Evolutionary conservation across 1,284 basidiomycete species (phyloP).

Genomic region (Fistulinella cinereoalba): DNA sequence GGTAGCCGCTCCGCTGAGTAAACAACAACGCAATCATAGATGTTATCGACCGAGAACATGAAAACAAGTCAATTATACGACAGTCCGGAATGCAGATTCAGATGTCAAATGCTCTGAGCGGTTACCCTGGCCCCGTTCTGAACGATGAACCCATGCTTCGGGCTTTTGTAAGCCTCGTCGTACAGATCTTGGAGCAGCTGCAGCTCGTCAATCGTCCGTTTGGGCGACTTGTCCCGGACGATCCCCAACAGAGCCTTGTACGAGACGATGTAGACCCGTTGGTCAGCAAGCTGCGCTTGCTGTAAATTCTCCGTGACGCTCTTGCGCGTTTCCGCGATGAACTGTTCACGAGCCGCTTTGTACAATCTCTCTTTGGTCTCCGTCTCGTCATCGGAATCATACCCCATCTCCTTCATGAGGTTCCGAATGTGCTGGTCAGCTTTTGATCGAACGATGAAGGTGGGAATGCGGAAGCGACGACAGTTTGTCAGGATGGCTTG

Average conservation of each 20-base stretch:
- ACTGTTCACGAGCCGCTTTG: conserved; percentile 22
- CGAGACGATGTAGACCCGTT: conserved; percentile 34
- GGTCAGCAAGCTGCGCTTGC: conserved; percentile 27
- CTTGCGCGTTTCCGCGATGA: conserved; percentile 26
- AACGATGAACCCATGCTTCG: conserved; percentile 3
- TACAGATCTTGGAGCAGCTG: conserved; percentile 31
- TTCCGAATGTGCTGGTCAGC: conserved; percentile 35
- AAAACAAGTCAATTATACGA: background rate
- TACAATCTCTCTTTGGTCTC: conserved; percentile 19
- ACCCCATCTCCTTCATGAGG: conserved; percentile 28
- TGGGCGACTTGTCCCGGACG: conserved; percentile 24
- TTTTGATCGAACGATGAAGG: conserved; percentile 38
- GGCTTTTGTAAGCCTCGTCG: conserved; percentile 16
- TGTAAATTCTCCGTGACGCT: conserved; percentile 31
- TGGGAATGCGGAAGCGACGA: conserved; percentile 32
- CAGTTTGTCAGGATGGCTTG: conserved; percentile 31
- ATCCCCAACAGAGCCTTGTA: conserved; percentile 17
- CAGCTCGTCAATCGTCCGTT: conserved; percentile 32
- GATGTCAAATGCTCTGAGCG: conserved; percentile 12
- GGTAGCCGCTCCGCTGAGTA: too few species aligned
- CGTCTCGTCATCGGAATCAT: conserved; percentile 25
- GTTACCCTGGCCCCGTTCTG: conserved; percentile 1
- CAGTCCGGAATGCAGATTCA: background rate
- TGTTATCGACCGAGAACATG: too few species aligned
- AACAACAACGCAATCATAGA: too few species aligned